Base-by-base conservation (phyloP, 225 moss, liverwort and hornwort species). In the Pleurozium schreberi region DNA sequence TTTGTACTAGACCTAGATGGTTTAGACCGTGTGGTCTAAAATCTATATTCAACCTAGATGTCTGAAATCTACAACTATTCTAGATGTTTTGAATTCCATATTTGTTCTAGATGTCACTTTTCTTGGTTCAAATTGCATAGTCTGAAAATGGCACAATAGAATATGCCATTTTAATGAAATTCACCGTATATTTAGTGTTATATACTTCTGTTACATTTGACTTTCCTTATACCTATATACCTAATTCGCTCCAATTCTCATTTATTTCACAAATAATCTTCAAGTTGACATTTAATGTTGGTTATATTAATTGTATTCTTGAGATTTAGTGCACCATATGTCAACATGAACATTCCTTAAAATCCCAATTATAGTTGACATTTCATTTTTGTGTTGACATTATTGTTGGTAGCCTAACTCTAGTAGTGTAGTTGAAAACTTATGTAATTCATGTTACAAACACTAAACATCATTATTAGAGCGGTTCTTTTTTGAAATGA, bases 361-460 rank as follows among this genome's bases (percentile, higher is more conserved):
- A 45, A 31, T 4, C 4, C 31, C 7, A 74, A 31, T 31, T 74
- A 31, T 4, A 7, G 5, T 53, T 50, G 34, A 75, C 8, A 33
- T n/a, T 13, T 33, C 49, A 3, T 31, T 7, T 75, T 49, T 19
- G 19, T 31, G 30, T 50, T 50, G 33, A 34, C 12, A 75, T 74
- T 52, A 8, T 5, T 22, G 1, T 50, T 75, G 5, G 5, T 12
- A 25, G 8, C 25, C 25, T 23, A 31, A 33, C 4, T 20, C 33
- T 31, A 33, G 0, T 6, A 75, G 4, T 34, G 13, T 2, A 1
- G 0, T 13, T 52, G 3, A 21, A 34, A 34, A n/a, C n/a, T n/a
- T n/a, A n/a, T 2, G 2, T 12, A 75, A 34, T 7, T 34, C 18
- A 5, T 50, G 12, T 20, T 50, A 4, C 31, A 75, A 49, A 75